Evolutionary conservation across 805 yeast species (phyloP), one percentile per base, ranked within the genome.

Genomic region (Pichia sporocuriosa): DNA sequence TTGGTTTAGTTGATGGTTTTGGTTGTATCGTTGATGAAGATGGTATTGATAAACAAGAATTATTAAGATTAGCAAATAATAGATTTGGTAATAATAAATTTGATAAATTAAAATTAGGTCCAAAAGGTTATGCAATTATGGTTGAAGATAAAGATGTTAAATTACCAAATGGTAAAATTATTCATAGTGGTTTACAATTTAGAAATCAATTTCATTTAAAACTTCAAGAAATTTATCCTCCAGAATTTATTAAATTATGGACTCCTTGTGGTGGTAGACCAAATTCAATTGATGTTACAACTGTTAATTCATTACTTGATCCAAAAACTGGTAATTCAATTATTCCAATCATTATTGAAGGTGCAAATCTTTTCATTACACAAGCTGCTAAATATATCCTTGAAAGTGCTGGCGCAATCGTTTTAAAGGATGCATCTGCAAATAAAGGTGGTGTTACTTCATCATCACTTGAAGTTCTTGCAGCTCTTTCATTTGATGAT

Each of bases 241-340:
- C 51, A 21, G 73, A 76, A 34, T 72, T 73, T 25, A 72, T 88
- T 47, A 88, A 87, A 55, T 68, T 90, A 58, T 89, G 93, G 66
- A 97, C 89, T 32, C 98, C 98, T 44, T 90, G 98, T 66, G 98
- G 98, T 64, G 98, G 98, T 53, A 83, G 98, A 67, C 98, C 98
- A 46, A 90, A 85, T 54, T 94, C 97, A 17, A 80, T 90, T 61
- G 94, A 89, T 62, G 78, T 89, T 49, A 81, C 79, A 62, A 93
- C 84, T 56, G 93, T 89, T 45, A 67, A 70, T 48, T 67, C 67
- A 40, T 76, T 87, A 54, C 76, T 93, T 52, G 86, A 84, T 62
- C 70, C 69, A 31, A 78, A 78, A 55, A 80, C 89, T 24, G 94
- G 93, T 44, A 81, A 82, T 63, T 63, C 84, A 17, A 68, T 76